Conservation (phyloP, 2,329 filamentous ascomycete species). For the Thermoascus crustaceus region DNA sequence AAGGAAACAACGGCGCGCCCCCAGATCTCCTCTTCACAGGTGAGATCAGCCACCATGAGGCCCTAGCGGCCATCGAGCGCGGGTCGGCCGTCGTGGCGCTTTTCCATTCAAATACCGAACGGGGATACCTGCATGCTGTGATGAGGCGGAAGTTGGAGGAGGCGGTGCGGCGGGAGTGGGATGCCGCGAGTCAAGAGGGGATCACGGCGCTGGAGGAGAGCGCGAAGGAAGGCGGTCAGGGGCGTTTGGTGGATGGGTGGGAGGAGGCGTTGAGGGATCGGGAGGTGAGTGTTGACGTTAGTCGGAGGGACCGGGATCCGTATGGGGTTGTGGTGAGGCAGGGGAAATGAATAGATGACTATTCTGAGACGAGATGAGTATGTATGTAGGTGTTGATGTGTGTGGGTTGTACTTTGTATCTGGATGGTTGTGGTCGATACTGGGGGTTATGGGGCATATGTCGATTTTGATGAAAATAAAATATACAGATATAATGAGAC, state of each 20-base stretch:
- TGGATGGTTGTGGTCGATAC: too few relatives aligned
- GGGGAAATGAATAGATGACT: conserved; percentile 2
- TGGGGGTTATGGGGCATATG: too few relatives aligned
- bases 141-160: conserved; percentile 59
- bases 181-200: conserved; percentile 37
- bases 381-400: too few relatives aligned
- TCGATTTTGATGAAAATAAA: too few relatives aligned
- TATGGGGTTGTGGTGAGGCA: conserved; percentile 60
- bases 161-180: conserved; percentile 51
- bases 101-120: conserved; percentile 90
- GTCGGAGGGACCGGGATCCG: conserved; percentile 75
- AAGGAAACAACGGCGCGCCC: conserved; percentile 33
- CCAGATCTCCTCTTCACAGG: conserved; percentile 85
- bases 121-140: conserved; percentile 66
- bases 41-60: conserved; percentile 89
- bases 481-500: too few relatives aligned
- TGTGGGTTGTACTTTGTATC: too few relatives aligned
- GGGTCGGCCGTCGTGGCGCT: conserved; percentile 75
- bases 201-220: conserved; percentile 22
- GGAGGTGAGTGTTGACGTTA: conserved; percentile 61
- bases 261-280: conserved; percentile 45
- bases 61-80: conserved; percentile 74
- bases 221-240: conserved; percentile 15
- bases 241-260: conserved; percentile 25
- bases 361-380: too few relatives aligned